Base-by-base conservation (phyloP, 345 rosid species). In the Chamaenerion angustifolium region DNA sequence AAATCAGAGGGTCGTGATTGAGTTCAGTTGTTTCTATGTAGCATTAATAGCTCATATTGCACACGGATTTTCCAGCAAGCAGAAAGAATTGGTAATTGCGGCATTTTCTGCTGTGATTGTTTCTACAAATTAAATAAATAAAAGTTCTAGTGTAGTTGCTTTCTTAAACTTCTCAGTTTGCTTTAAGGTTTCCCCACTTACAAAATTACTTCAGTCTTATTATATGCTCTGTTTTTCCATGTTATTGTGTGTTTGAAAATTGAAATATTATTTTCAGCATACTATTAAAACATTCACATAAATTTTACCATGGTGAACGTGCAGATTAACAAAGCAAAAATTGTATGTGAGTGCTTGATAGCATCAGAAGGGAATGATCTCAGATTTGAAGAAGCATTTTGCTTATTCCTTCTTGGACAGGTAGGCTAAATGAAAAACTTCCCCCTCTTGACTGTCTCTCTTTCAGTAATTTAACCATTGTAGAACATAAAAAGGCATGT, bases 371-470 rank as follows among this genome's bases (percentile, higher is more conserved):
- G 87, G 49, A 60, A 68, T 56, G 93, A 87, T 78, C 80, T 92
- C 49, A 92, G 84, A 75, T 81, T 80, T 72, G 98, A 92, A 70
- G 89, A 82, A 67, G 75, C 83, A 25, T 71, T 87, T 49, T 87
- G 95, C 74, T 58, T 62, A 62, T 92, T 81, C 68, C 82, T 92
- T 67, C 79, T 92, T 56, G 89, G 89, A 42, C 83, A 87, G 96
- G 98, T 92, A 60, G 25, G 45, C 43, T 40, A 55, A 52, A 18
- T n/a, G 25, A 15, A 21, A 16, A 10, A 6, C 16, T 12, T 9
- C 31, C 25, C 42, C 9, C 52, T 44, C 18, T 7, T 42, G 31
- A 6, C 10, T 37, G 21, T 21, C 13, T 16, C n/a, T 49, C 42
- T 12, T 15, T 49, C 35, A 14, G 11, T 12, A 25, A 16, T 2